Evolutionary conservation across 306 rosid species (phyloP).

Genomic region (Mucuna pruriens): DNA sequence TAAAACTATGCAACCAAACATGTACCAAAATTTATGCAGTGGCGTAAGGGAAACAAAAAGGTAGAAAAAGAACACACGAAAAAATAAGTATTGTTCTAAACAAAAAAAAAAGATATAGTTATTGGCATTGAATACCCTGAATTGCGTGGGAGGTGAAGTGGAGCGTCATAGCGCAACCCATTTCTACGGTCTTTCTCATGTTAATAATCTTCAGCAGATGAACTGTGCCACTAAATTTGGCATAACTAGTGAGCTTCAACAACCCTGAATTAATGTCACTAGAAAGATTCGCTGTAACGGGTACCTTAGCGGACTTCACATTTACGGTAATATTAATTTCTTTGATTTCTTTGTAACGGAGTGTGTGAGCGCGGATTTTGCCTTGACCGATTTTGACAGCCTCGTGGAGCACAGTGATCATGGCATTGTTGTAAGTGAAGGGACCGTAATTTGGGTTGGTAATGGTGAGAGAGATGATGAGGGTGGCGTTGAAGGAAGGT

Average conservation of each 20-base stretch:
- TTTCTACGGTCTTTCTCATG: conserved; percentile 37
- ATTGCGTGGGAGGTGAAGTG: conserved; percentile 47
- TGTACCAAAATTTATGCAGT: background rate
- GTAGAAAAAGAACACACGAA: background rate
- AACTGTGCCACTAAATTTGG: conserved; percentile 52
- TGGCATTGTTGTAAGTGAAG: conserved; percentile 45
- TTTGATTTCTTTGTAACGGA: conserved; percentile 38
- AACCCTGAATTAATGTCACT: conserved; percentile 42
- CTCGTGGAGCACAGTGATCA: conserved; percentile 34
- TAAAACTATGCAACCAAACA: background rate
- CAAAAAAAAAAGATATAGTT: background rate
- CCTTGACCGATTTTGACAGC: conserved; percentile 43
- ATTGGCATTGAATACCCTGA: conserved; percentile 48
- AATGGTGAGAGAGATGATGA: conserved; percentile 42
- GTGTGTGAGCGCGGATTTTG: conserved; percentile 17
- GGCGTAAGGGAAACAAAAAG: background rate
- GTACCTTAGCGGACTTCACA: conserved; percentile 28
- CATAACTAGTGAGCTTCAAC: conserved; percentile 52
- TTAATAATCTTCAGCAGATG: conserved; percentile 48
- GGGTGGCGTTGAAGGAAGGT: conserved; percentile 45
- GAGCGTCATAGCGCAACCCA: conserved; percentile 59
- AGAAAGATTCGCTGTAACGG: conserved; percentile 30
- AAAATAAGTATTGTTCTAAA: background rate
- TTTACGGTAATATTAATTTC: conserved; percentile 37
- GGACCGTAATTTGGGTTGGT: conserved; percentile 63